Evolutionary conservation across 2,329 filamentous ascomycete genomes (phyloP).

Genomic region (Diplodia scrobiculata): DNA sequence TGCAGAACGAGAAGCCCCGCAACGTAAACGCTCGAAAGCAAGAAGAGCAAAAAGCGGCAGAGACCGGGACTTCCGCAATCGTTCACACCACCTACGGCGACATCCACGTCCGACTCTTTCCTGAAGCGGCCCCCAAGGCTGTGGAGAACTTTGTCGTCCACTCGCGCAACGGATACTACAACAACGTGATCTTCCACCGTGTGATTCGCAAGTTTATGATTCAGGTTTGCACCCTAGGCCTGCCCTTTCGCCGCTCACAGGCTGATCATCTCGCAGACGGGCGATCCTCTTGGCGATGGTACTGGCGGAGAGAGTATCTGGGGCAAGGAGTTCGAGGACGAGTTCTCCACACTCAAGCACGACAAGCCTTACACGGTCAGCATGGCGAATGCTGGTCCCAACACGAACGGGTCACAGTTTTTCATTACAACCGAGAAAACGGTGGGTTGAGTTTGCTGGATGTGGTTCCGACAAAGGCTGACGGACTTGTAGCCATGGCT

Average conservation of each 20-base stretch:
- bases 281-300: conserved; percentile 83
- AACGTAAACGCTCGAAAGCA: conserved; percentile 41
- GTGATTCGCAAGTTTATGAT: conserved; percentile 99
- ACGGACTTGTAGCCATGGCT: conserved; percentile 69
- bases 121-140: conserved; percentile 86
- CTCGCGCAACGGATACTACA: conserved; percentile 88
- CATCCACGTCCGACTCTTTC: conserved; percentile 90
- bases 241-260: background rate
- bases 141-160: conserved; percentile 98
- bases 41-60: conserved; percentile 62
- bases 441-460: conserved; percentile 54
- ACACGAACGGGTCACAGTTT: conserved; percentile 95
- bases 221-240: conserved; percentile 52
- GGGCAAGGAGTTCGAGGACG: conserved; percentile 89
- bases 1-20: conserved; percentile 91
- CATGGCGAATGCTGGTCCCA: conserved; percentile 96
- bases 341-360: conserved; percentile 86
- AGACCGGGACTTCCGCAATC: conserved; percentile 76
- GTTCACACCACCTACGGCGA: conserved; percentile 94
- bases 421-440: conserved; percentile 98
- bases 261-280: conserved; percentile 51
- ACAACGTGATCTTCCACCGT: conserved; percentile 95
- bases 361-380: conserved; percentile 95
- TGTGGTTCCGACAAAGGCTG: conserved; percentile 34
- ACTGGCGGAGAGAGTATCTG: conserved; percentile 91